Percentiles rank a stretch among this genome's conserved stretches.
Evolutionary conservation across 2,329 filamentous ascomycete species (phyloP).

Genomic region (Graphilbum fragrans): DNA sequence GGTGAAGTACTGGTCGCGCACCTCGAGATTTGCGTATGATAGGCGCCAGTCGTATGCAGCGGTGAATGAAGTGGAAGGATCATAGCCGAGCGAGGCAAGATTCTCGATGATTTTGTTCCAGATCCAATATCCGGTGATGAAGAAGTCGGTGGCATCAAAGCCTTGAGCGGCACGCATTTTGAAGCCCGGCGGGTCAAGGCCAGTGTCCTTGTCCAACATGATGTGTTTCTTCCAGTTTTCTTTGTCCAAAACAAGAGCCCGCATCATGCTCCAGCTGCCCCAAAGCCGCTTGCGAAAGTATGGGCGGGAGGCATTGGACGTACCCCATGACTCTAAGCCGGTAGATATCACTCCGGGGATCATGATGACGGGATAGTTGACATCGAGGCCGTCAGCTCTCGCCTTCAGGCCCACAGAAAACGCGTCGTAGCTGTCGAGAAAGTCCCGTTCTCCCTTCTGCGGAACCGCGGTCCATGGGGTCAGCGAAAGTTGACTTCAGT

Average conservation of each 20-base stretch:
- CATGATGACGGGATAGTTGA: constrained; percentile 88
- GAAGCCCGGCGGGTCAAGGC: constrained; percentile 78
- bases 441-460: constrained; percentile 73
- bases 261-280: constrained; percentile 99
- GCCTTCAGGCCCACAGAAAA: constrained; percentile 85
- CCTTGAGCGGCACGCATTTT: constrained; percentile 90
- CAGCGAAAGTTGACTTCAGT: too few relatives aligned
- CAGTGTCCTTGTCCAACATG: constrained; percentile 88
- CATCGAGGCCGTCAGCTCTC: constrained; percentile 65
- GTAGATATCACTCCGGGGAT: constrained; percentile 96
- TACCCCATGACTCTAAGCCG: constrained; percentile 93
- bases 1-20: constrained; percentile 87
- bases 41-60: constrained; percentile 84
- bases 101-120: constrained; percentile 99
- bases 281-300: constrained; percentile 93
- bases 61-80: constrained; percentile 64
- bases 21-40: constrained; percentile 80
- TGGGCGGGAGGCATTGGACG: constrained; percentile 66
- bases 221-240: constrained; percentile 91
- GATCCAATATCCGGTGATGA: constrained; percentile 89
- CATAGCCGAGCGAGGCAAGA: constrained; percentile 87
- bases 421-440: constrained; percentile 77
- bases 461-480: constrained; percentile 7
- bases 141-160: constrained; percentile 96
- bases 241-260: constrained; percentile 83